These are phyloP conservation scores for Aspergillus pseudoglaucus DNA, from an alignment of 2,329 filamentous ascomycete species.

Conservation along the genomic window DNA sequence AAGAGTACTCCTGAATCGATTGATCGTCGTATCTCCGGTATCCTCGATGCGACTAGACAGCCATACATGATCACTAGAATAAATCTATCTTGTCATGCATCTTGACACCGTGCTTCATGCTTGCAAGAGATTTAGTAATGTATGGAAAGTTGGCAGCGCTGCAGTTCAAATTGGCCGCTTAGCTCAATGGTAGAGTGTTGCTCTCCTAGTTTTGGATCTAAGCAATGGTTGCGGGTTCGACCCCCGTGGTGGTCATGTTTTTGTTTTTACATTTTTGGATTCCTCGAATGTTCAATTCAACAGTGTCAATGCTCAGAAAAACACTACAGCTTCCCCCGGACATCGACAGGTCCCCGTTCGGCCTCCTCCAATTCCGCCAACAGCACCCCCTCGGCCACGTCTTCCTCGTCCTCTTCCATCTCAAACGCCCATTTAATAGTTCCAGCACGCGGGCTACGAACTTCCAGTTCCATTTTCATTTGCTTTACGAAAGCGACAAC, in stretches of 20 bases:
- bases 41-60: too few relatives aligned
- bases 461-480: conserved; percentile 66
- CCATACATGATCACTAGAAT: too few relatives aligned
- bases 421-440: conserved; percentile 47
- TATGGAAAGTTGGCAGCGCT: not conserved
- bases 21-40: too few relatives aligned
- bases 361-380: conserved; percentile 45
- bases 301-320: not conserved
- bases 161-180: not conserved
- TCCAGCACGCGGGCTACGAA: conserved; percentile 46
- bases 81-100: too few relatives aligned
- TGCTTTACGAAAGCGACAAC: conserved; percentile 55
- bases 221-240: conserved; percentile 2
- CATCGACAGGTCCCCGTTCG: conserved; percentile 11
- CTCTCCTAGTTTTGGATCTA: not conserved
- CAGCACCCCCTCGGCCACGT: conserved; percentile 51
- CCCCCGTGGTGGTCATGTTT: not conserved
- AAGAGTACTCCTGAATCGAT: too few relatives aligned
- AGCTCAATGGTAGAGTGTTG: conserved; percentile 2
- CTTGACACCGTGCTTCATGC: too few relatives aligned
- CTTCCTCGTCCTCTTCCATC: conserved; percentile 44
- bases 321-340: conserved; percentile 25
- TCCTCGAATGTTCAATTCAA: not conserved
- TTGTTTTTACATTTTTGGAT: not conserved
- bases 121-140: not conserved